Evolutionary conservation across 345 rosid species (phyloP).

Genomic region (Murraya paniculata): DNA sequence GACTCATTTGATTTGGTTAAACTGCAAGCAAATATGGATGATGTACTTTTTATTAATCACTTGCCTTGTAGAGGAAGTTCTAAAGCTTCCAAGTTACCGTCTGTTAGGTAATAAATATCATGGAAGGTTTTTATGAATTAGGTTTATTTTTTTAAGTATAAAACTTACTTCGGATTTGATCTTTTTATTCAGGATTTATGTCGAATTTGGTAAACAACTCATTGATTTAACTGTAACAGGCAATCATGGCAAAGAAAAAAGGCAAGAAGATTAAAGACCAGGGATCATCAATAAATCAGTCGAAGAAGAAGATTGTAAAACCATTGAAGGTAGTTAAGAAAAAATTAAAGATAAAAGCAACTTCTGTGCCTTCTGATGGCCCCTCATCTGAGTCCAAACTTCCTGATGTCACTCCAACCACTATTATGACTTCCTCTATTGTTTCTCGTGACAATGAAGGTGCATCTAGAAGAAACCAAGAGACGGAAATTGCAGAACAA

Average conservation of each 20-base stretch:
- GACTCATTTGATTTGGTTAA: not conserved
- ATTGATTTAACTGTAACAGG: not conserved
- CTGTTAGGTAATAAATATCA: not conserved
- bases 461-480: not conserved
- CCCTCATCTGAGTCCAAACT: not conserved
- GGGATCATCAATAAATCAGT: not conserved
- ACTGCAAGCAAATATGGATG: not conserved
- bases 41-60: not conserved
- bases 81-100: not conserved
- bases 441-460: not conserved
- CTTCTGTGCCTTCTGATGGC: not conserved
- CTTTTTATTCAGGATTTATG: not conserved
- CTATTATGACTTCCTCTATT: not conserved
- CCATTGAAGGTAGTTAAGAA: not conserved
- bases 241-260: constrained; percentile 10
- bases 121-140: not conserved
- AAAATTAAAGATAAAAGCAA: not conserved
- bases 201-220: not conserved
- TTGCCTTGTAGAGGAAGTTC: not conserved
- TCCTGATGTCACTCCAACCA: not conserved
- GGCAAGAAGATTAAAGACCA: constrained; percentile 16
- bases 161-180: not conserved
- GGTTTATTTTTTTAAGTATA: not conserved
- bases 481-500: not conserved
- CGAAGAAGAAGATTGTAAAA: constrained; percentile 2